Percentiles rank a stretch among this genome's conserved stretches.
Conservation (phyloP, 768 basidiomycete genomes). For the Phylloporus sp. region DNA sequence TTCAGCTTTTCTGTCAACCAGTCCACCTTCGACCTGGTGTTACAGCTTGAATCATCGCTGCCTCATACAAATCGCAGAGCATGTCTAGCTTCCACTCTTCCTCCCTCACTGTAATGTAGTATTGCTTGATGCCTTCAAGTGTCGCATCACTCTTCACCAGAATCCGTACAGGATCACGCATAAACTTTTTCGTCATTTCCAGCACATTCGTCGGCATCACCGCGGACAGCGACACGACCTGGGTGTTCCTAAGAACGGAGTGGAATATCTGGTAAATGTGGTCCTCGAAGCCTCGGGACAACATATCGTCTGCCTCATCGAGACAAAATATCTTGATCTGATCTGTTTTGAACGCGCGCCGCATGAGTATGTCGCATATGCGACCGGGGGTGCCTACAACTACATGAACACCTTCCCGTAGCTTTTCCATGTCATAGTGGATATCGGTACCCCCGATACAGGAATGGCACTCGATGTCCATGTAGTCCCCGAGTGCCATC, state of each 20-base stretch:
- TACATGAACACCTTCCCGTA: constrained; percentile 87
- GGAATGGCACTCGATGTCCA: constrained; percentile 94
- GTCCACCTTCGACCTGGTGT: constrained; percentile 98
- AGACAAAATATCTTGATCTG: constrained; percentile 87
- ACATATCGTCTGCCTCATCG: constrained; percentile 98
- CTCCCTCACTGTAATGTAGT: constrained; percentile 99
- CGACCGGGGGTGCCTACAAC: constrained; percentile 96
- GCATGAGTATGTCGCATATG: constrained; percentile 97
- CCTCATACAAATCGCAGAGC: constrained; percentile 97
- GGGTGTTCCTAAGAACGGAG: constrained; percentile 91
- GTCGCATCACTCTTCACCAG: constrained; percentile 99
- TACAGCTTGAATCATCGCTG: constrained; percentile 99
- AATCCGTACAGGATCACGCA: constrained; percentile 95
- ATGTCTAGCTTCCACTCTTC: constrained; percentile 99
- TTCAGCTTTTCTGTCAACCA: constrained; percentile 99
- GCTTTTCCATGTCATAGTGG: constrained; percentile 95
- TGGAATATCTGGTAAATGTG: constrained; percentile 99
- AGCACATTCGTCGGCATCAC: constrained; percentile 97
- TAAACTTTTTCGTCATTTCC: constrained; percentile 99
- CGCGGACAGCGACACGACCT: constrained; percentile 94
- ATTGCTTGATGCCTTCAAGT: constrained; percentile 98
- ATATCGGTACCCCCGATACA: constrained; percentile 98
- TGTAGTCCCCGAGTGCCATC: constrained; percentile 89
- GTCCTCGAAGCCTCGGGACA: constrained; percentile 98
- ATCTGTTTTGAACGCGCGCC: constrained; percentile 82